Evolutionary conservation across 2,329 filamentous ascomycete species (phyloP), one percentile per base, ranked within the genome.

Genomic region (Lasiodiplodia hormozganensis): DNA sequence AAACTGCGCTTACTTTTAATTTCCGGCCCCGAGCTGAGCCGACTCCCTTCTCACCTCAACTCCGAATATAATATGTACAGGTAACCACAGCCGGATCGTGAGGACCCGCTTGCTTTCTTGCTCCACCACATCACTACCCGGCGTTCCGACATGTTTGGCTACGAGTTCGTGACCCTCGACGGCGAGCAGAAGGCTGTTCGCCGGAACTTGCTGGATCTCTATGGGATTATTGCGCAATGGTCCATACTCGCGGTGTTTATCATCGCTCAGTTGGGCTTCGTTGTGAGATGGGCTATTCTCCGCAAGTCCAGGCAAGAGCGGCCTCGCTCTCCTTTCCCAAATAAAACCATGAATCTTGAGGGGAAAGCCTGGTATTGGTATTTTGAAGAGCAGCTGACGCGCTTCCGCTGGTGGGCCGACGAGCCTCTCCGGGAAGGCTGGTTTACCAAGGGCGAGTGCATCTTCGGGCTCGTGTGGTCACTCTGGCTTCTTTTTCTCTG

Each of bases 161-260:
- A 87, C 74, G 83, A 83, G 34, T 89, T 89, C 70, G 76, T 85
- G 47, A 80, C 80, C n/a, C 78, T 87, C 31, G 80, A 82, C 14
- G 76, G 83, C 16, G 78, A 82, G 31, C 83, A 88, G 71, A 82
- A 84, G 67, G 78, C 84, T 57, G 80, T 81, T 31, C 82, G 87
- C 43, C 82, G 87, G 40, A 78, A 82, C 28, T 74, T 85, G 28
- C 82, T 90, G n/a, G 84, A 88, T 72, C 78, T 78, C 62, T 86
- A 88, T 65, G 87, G 85, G 8, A 76, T 81, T n/a, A 77, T 86
- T 47, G 87, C 87, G 18, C 87, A 89, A 74, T 76, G 82, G 70
- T 88, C 87, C 1, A 80, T 84, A 5, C 69, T 88, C 10, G 70
- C 84, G 4, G 77, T 85, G 31, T 72, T 87, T 16, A 71, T 80